Conservation (phyloP, 2,329 filamentous ascomycete species). For the Rhexocercosporidium sp. region DNA sequence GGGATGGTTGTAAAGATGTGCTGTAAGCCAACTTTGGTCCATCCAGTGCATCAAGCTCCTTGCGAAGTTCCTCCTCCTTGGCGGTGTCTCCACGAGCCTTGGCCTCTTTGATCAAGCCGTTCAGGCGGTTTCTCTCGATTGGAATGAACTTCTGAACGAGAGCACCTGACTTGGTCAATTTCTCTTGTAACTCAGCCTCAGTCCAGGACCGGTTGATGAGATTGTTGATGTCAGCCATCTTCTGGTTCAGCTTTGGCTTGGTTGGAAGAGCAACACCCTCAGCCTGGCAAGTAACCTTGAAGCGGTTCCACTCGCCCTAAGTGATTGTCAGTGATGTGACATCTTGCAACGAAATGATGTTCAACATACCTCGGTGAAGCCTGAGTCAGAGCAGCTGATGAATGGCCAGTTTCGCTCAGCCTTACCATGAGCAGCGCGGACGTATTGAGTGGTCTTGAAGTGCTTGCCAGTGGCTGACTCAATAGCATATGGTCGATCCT, state of each 20-base stretch:
- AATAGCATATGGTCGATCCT: conserved; percentile 83
- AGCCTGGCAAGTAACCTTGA: conserved; percentile 73
- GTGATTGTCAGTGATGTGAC: conserved; percentile 22
- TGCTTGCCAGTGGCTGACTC: conserved; percentile 73
- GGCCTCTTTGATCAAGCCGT: conserved; percentile 70
- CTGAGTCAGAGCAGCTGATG: conserved; percentile 83
- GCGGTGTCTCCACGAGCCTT: conserved; percentile 66
- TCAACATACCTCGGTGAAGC: conserved; percentile 75
- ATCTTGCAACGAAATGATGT: background rate
- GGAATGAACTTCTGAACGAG: conserved; percentile 70
- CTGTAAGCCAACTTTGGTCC: conserved; percentile 76
- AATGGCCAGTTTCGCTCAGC: conserved; percentile 87
- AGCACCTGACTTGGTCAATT: conserved; percentile 73
- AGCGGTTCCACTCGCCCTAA: conserved; percentile 80
- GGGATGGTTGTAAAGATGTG: conserved; percentile 62
- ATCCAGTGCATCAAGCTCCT: conserved; percentile 66
- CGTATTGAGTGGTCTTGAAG: conserved; percentile 86
- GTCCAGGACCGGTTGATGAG: conserved; percentile 84
- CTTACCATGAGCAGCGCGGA: conserved; percentile 81
- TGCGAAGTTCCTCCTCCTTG: conserved; percentile 58
- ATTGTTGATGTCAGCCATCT: conserved; percentile 80
- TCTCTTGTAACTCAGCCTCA: conserved; percentile 79
- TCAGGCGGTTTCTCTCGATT: conserved; percentile 70
- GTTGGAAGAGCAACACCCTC: conserved; percentile 78
- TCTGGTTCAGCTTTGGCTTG: conserved; percentile 69